Evolutionary conservation across 345 rosid genomes (phyloP), one percentile per base, ranked within the genome.

Genomic region (Corymbia maculata): DNA sequence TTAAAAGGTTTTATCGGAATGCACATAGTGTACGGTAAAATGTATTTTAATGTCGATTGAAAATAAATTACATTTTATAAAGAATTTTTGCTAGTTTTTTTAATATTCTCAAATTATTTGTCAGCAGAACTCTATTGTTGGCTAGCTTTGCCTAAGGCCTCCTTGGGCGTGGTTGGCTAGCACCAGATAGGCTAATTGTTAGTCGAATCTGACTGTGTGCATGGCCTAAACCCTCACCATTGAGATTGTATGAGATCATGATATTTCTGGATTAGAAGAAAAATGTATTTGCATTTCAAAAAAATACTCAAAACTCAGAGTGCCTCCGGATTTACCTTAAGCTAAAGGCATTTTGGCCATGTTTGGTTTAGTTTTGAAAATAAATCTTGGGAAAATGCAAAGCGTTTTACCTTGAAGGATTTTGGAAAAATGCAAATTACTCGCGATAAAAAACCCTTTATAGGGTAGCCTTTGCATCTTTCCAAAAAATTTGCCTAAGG

Each of bases 161-260:
- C 28, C 61, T 55, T 0, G 2, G 5, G 13, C 9, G 26, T 1
- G 61, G 28, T 55, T 55, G 61, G 61, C 0, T 22, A 55, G 12
- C 22, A 19, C 26, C 11, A 21, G 22, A 55, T 55, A 55, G 15
- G 11, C 17, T 55, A 21, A 2, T 0, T 0, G 1, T 21, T 0
- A 9, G 0, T 8, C 0, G 9, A 0, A 55, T 21, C 1, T 22
- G 3, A 5, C 22, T 11, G 21, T 12, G 0, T 11, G 8, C 0
- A 0, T 55, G 61, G 12, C 6, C 5, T 55, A 55, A 22, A 8
- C 2, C 61, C 22, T 55, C 9, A 22, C 6, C 2, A 9, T 21
- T 22, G 13, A 55, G 22, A 0, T 22, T 22, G 13, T 55, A 12
- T 9, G 61, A 55, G 61, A 26, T 55, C 2, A 2, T 26, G 1